phyloP scores from a whole-genome alignment of 2,329 filamentous ascomycete genomes.

The Diplodia corticola region DNA sequence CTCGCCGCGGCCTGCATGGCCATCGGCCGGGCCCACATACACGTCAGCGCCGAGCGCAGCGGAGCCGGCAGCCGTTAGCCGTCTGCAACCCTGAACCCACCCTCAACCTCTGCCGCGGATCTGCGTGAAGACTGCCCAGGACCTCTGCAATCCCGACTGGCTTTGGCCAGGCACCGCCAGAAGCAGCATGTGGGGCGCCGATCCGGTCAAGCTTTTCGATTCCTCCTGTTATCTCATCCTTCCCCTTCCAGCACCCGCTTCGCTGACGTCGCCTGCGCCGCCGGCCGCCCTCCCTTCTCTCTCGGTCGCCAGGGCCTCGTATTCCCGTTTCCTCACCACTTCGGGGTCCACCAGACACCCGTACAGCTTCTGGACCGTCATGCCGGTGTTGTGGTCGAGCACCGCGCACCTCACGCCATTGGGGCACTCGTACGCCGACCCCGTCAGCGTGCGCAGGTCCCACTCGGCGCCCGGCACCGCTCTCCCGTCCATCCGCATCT shows the following conservation, averaged over 20 bases:
- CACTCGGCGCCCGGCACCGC: not conserved
- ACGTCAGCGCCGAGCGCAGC: not conserved
- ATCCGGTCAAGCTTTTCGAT: not conserved
- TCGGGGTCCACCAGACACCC: conserved; percentile 7
- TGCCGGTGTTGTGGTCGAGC: conserved; percentile 1
- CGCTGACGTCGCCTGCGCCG: too few relatives aligned
- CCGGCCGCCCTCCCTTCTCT: not conserved
- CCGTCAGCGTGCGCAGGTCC: conserved; percentile 8
- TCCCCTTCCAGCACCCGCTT: too few relatives aligned
- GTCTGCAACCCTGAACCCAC: not conserved
- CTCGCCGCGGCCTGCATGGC: not conserved
- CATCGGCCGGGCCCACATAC: not conserved
- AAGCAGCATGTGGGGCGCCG: not conserved
- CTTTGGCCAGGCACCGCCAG: not conserved
- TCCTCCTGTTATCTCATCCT: too few relatives aligned
- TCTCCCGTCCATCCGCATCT: not conserved
- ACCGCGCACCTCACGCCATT: not conserved
- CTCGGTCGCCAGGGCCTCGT: too few relatives aligned
- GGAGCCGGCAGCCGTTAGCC: conserved; percentile 2
- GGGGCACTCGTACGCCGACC: not conserved
- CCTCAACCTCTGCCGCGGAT: not conserved
- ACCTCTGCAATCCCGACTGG: not conserved
- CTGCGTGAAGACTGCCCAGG: not conserved
- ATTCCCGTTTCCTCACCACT: not conserved
- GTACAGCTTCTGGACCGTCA: not conserved